Evolutionary conservation across 2,329 filamentous ascomycete species (phyloP), one percentile per base, ranked within the genome.

Genomic region (Colletotrichum destructivum): DNA sequence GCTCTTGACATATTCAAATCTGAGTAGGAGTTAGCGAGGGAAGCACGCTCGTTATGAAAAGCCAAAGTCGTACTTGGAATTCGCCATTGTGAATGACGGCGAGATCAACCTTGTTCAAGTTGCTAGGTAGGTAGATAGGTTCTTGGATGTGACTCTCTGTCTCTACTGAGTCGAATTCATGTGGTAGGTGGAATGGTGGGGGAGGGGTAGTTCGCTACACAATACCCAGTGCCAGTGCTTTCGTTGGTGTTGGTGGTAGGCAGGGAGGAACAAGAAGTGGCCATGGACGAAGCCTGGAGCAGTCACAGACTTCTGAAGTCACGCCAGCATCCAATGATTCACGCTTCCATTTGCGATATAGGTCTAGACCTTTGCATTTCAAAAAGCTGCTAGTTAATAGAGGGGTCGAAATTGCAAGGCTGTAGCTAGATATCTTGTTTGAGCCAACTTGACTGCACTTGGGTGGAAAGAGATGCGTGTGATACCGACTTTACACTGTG

Each of bases 1-100:
- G 59, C 86, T 83, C 80, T 94, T 94, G 74, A 98, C 96, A 82
- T 99, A 99, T 84, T 97, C 95, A 80, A 95, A 98, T 82, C 94
- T 98, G 62, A 66, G 77, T 75, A 68, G 59, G 72, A 61, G 47
- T 57, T 31, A 54, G 62, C 7, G 4, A 65, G 35, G n/a, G 21
- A n/a, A 5, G 18, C 2, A 8, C 8, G 31, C 26, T 42, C 42
- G 7, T 47, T 49, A 38, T 5, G 38, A 26, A 40, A 16, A 13
- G 13, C 4, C 4, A 18, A 62, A 4, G 21, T 74, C 81, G 73
- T 77, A 88, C 88, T 86, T 88, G 74, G 88, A 89, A 77, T 89
- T 89, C 13, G 87, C 87, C 88, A 89, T 89, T 18, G 72, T 77
- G 23, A 38, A 47, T 40, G 7, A 51, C 15, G 2, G 35, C n/a